phyloP scores from a whole-genome alignment of 2,329 filamentous ascomycete genomes.

The Claviceps sp. region DNA sequence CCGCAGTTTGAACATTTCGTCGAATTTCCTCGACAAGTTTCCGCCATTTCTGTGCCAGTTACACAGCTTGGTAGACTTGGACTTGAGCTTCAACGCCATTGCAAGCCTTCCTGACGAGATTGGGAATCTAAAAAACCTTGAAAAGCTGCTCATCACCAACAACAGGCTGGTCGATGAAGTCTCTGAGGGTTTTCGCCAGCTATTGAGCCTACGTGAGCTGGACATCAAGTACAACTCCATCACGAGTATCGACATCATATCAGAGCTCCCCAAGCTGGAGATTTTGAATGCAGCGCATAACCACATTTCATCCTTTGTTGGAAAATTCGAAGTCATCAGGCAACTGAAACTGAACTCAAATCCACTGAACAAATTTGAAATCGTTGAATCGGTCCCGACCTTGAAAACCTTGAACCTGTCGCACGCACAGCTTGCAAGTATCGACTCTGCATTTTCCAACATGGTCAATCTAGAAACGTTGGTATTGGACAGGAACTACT shows the following conservation, averaged over 20 bases:
- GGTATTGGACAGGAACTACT: conserved; percentile 88
- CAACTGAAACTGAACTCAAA: conserved; percentile 87
- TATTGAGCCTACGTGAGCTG: conserved; percentile 72
- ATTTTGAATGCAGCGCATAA: conserved; percentile 88
- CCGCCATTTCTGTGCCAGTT: conserved; percentile 76
- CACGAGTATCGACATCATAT: conserved; percentile 75
- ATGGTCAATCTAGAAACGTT: conserved; percentile 79
- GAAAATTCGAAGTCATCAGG: conserved; percentile 73
- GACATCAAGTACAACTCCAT: conserved; percentile 92
- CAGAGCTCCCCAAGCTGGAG: conserved; percentile 73
- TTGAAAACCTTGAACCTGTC: conserved; percentile 80
- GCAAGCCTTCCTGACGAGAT: conserved; percentile 63
- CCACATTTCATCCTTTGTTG: conserved; percentile 76
- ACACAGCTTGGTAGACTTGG: conserved; percentile 74
- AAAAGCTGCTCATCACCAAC: conserved; percentile 90
- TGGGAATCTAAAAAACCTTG: conserved; percentile 63
- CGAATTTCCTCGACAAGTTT: conserved; percentile 78
- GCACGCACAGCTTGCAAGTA: conserved; percentile 77
- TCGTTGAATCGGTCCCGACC: conserved; percentile 63
- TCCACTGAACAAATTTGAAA: conserved; percentile 85
- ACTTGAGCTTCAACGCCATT: conserved; percentile 94
- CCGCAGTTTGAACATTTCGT: conserved; percentile 80
- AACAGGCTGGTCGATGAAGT: conserved; percentile 72
- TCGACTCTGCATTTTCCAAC: conserved; percentile 80
- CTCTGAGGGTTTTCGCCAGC: conserved; percentile 56